These are phyloP conservation scores for Aspergillus bombycis DNA, from an alignment of 2,329 filamentous ascomycete species.

Conservation along the genomic window DNA sequence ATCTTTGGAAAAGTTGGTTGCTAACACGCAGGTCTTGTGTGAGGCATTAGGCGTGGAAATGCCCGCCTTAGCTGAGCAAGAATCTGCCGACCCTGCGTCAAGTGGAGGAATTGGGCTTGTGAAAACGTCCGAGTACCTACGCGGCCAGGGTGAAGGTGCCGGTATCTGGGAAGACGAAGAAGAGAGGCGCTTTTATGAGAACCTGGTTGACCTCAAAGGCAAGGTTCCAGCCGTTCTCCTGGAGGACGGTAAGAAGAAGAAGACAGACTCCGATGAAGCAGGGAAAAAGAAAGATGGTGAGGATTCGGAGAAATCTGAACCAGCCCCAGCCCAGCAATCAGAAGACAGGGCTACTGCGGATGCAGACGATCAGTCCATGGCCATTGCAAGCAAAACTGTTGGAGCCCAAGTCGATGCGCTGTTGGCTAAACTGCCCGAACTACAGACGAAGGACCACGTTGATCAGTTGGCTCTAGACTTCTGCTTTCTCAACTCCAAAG, in stretches of 20 bases:
- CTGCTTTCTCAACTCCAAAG: slow-evolving; percentile 97
- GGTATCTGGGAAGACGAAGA: slow-evolving; percentile 99
- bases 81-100: slow-evolving; percentile 65
- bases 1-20: slow-evolving; percentile 82
- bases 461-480: slow-evolving; percentile 95
- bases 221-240: slow-evolving; percentile 92
- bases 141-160: slow-evolving; percentile 83
- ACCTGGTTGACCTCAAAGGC: slow-evolving; percentile 89
- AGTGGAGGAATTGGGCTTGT: slow-evolving; percentile 87
- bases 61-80: slow-evolving; percentile 87
- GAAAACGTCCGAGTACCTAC: slow-evolving; percentile 90
- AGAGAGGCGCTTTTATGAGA: slow-evolving; percentile 96
- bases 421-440: slow-evolving; percentile 81
- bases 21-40: slow-evolving; percentile 88
- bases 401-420: slow-evolving; percentile 95
- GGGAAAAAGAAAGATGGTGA: slow-evolving; percentile 73
- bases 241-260: slow-evolving; percentile 95
- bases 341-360: slow-evolving; percentile 57
- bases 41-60: slow-evolving; percentile 88
- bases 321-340: slow-evolving; percentile 45
- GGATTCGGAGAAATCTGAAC: slow-evolving; percentile 44
- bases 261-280: slow-evolving; percentile 76
- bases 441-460: slow-evolving; percentile 87
- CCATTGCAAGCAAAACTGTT: slow-evolving; percentile 96
- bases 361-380: slow-evolving; percentile 82